Conservation (phyloP, 1,139 yeast genomes). For the Debaryomyces subglobosus region DNA sequence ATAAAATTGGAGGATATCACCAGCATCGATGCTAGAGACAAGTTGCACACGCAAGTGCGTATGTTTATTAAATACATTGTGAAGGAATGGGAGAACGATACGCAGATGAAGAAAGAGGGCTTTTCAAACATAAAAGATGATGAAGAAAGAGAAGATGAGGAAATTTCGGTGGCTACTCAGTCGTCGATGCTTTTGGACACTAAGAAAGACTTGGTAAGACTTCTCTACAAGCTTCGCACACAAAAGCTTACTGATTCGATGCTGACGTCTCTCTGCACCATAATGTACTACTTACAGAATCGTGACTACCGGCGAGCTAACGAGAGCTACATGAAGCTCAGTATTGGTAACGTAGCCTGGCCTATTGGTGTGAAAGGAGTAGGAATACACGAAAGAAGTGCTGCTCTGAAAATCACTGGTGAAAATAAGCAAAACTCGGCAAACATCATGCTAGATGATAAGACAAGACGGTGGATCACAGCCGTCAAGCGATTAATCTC, state of each 20-base stretch:
- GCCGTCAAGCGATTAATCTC: conserved; percentile 73
- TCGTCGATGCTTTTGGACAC: conserved; percentile 50
- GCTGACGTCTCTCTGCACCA: conserved; percentile 60
- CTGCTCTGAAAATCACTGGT: conserved; percentile 45
- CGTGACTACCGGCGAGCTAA: conserved; percentile 58
- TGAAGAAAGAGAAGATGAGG: neutral
- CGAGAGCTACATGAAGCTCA: conserved; percentile 72
- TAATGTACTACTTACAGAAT: conserved; percentile 61
- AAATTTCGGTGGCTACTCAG: conserved; percentile 11
- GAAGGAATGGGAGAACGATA: conserved; percentile 43
- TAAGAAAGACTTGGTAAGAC: conserved; percentile 59
- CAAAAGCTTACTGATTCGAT: conserved; percentile 44
- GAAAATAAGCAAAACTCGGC: conserved; percentile 51
- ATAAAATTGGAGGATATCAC: conserved; percentile 40
- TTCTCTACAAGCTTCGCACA: conserved; percentile 61
- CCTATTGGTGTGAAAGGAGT: conserved; percentile 84
- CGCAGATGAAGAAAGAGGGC: neutral
- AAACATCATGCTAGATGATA: conserved; percentile 78
- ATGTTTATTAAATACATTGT: conserved; percentile 52
- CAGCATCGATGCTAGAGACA: conserved; percentile 26
- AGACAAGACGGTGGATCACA: conserved; percentile 76
- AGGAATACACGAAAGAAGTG: conserved; percentile 77
- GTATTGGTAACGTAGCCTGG: conserved; percentile 91
- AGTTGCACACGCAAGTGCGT: conserved; percentile 48
- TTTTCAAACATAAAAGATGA: neutral